These are phyloP conservation scores for Ampelocalamus luodianensis DNA, from an alignment of 176 grass and related monocot species.

Conservation along the genomic window DNA sequence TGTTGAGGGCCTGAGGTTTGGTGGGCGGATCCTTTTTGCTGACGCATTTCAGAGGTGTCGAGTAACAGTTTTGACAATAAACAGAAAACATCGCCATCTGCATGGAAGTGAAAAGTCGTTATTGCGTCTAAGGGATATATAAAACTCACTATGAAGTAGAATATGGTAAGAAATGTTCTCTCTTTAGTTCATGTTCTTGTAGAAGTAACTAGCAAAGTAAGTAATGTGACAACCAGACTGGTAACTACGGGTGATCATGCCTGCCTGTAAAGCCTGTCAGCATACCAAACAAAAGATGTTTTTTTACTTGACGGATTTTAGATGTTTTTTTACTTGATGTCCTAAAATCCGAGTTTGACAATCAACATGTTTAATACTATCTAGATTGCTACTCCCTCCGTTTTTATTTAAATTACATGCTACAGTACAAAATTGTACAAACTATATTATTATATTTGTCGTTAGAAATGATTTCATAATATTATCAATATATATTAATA, in stretches of 20 bases:
- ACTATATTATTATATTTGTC: no score
- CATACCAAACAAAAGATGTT: conserved; percentile 18
- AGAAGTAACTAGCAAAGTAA: not conserved
- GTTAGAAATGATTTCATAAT: no score
- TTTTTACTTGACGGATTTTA: no score
- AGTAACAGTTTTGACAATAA: conserved; percentile 23
- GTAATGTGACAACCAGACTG: not conserved
- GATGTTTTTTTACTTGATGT: no score
- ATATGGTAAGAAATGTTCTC: not conserved
- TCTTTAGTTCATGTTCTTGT: not conserved
- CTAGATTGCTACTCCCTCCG: no score
- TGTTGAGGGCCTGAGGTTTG: conserved; percentile 3
- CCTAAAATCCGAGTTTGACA: no score
- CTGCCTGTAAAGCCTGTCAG: conserved; percentile 7
- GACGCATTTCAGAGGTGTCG: conserved; percentile 27
- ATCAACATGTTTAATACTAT: no score
- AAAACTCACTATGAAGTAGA: conserved; percentile 19
- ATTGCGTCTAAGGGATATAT: not conserved
- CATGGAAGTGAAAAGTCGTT: conserved; percentile 29
- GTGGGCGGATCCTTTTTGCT: conserved; percentile 33
- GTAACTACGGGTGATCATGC: not conserved
- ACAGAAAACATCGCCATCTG: conserved; percentile 40
- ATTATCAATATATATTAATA: no score
- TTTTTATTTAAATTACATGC: no score
- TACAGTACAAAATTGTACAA: no score